These are phyloP conservation scores for Jamesozyma rosinii DNA, from an alignment of 805 yeast genomes.

Conservation along the genomic window DNA sequence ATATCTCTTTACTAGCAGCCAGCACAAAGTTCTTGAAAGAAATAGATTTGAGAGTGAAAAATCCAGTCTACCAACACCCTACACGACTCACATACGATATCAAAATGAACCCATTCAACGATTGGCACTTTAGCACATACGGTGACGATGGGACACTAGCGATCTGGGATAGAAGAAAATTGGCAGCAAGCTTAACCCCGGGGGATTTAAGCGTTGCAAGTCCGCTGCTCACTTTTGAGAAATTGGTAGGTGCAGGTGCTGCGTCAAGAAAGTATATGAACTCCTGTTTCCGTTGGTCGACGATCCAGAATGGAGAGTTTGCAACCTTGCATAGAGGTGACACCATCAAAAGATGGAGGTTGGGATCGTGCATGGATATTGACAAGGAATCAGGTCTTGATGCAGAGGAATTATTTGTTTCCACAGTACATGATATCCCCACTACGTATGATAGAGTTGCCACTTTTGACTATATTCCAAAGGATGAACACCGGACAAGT, in stretches of 20 bases:
- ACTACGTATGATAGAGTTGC: slow-evolving; percentile 75
- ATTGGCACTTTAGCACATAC: slow-evolving; percentile 58
- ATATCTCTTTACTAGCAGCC: slow-evolving; percentile 57
- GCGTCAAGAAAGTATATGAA: slow-evolving; percentile 49
- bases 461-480: slow-evolving; percentile 73
- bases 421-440: slow-evolving; percentile 63
- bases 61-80: slow-evolving; percentile 63
- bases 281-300: slow-evolving; percentile 63
- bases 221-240: slow-evolving; percentile 52
- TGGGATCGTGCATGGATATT: slow-evolving; percentile 44
- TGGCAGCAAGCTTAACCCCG: slow-evolving; percentile 28
- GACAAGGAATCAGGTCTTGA: slow-evolving; percentile 11
- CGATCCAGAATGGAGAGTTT: slow-evolving; percentile 59
- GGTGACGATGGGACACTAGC: slow-evolving; percentile 80
- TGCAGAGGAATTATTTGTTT: slow-evolving; percentile 61
- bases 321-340: slow-evolving; percentile 74
- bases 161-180: slow-evolving; percentile 68
- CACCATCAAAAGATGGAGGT: slow-evolving; percentile 69
- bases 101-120: slow-evolving; percentile 58
- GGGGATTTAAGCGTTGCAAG: slow-evolving; percentile 34
- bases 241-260: slow-evolving; percentile 47
- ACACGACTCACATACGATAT: slow-evolving; percentile 65
- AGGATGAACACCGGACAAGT: slow-evolving; percentile 48
- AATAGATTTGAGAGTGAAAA: slow-evolving; percentile 58
- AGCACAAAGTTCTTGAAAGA: slow-evolving; percentile 71